Percentiles rank a stretch among this genome's conserved stretches.
These are phyloP conservation scores for Zymoseptoria ardabiliae DNA, from an alignment of 2,329 filamentous ascomycete species.

Conservation along the genomic window DNA sequence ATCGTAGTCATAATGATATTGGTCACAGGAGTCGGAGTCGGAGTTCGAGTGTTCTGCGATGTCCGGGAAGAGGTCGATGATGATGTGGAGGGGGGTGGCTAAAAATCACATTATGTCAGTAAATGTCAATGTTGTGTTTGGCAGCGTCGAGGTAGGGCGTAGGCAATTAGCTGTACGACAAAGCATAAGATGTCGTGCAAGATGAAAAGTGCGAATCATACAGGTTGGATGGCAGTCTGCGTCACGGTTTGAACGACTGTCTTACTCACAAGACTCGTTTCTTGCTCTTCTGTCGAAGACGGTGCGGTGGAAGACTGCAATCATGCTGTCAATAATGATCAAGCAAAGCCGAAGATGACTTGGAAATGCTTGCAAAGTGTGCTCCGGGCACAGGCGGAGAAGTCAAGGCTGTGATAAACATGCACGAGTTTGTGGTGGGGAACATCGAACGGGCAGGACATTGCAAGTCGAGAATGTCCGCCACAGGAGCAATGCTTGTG, in stretches of 20 bases:
- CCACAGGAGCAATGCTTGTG: constrained; percentile 2
- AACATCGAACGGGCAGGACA: neutral
- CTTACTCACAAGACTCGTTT: constrained; percentile 24
- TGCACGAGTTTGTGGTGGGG: neutral
- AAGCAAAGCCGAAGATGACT: neutral
- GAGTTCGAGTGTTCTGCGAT: constrained; percentile 10
- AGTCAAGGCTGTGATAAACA: neutral
- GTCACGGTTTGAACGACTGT: constrained; percentile 21
- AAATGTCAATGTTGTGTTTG: constrained; percentile 10
- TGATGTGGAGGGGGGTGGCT: constrained; percentile 6
- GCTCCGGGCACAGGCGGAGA: neutral
- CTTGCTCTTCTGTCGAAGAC: constrained; percentile 18
- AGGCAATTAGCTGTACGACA: constrained; percentile 2
- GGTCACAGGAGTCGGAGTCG: constrained; percentile 27
- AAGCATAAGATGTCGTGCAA: constrained; percentile 6
- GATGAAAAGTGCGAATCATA: constrained; percentile 23
- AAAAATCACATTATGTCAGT: neutral
- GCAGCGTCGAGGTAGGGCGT: constrained; percentile 10
- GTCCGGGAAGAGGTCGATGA: constrained; percentile 16
- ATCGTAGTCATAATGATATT: constrained; percentile 36
- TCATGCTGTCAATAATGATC: constrained; percentile 8
- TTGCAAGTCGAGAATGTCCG: neutral
- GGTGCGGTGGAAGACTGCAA: constrained; percentile 13
- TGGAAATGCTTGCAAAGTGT: neutral
- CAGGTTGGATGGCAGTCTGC: constrained; percentile 17